Conservation (phyloP, 2,329 filamentous ascomycete genomes). For the Mariannaea sp. region DNA sequence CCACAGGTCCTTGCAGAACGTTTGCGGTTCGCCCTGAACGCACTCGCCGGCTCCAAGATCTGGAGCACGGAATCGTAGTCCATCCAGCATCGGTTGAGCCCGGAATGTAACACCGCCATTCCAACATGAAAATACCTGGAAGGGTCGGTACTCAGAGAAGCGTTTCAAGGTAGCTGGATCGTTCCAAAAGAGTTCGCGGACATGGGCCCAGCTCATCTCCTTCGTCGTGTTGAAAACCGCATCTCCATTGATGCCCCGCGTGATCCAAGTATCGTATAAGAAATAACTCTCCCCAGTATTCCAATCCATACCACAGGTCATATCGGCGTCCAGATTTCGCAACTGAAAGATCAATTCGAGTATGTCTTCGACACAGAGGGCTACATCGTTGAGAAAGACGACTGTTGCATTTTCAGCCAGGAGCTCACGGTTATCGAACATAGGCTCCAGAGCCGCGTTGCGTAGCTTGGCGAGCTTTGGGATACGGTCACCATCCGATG, state of each 20-base stretch:
- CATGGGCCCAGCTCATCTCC: slow-evolving; percentile 54
- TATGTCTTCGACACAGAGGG: slow-evolving; percentile 58
- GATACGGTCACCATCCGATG: slow-evolving; percentile 51
- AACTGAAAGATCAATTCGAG: slow-evolving; percentile 60
- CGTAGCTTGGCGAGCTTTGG: slow-evolving; percentile 54
- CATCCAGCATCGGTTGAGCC: too few relatives aligned
- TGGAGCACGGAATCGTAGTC: too few relatives aligned
- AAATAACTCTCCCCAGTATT: slow-evolving; percentile 48
- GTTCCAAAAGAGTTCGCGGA: slow-evolving; percentile 53
- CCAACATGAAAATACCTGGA: too few relatives aligned
- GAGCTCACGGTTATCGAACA: slow-evolving; percentile 39
- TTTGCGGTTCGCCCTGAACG: too few relatives aligned
- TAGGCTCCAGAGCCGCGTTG: slow-evolving; percentile 56
- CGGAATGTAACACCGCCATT: too few relatives aligned
- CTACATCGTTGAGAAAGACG: slow-evolving; percentile 60
- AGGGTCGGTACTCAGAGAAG: too few relatives aligned
- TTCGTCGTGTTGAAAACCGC: slow-evolving; percentile 58
- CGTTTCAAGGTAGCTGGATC: too few relatives aligned
- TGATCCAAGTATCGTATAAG: slow-evolving; percentile 64
- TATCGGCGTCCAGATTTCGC: slow-evolving; percentile 52
- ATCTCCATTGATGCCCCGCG: slow-evolving; percentile 57
- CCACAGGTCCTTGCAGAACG: too few relatives aligned
- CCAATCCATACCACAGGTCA: slow-evolving; percentile 66
- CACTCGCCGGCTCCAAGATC: too few relatives aligned
- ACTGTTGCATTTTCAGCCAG: slow-evolving; percentile 48